These are phyloP conservation scores for Suillus americanus DNA, from an alignment of 768 basidiomycete species.

Conservation along the genomic window DNA sequence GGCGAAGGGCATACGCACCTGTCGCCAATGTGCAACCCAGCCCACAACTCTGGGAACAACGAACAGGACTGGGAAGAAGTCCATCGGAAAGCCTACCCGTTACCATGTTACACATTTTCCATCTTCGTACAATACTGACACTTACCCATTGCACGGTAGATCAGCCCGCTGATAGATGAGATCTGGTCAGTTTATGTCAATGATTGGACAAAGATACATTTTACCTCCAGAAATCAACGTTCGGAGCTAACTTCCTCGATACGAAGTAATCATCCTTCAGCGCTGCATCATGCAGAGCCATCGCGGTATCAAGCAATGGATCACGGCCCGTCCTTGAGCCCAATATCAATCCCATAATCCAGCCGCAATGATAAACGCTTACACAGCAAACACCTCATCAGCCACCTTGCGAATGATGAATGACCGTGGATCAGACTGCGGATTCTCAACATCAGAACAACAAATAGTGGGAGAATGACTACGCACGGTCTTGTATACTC, in stretches of 20 bases:
- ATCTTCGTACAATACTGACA: constrained; percentile 3
- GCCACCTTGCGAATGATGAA: constrained; percentile 90
- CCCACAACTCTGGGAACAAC: constrained; percentile 91
- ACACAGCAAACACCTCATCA: constrained; percentile 90
- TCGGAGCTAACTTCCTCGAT: constrained; percentile 78
- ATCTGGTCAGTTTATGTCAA: background rate
- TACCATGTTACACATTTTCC: constrained; percentile 5
- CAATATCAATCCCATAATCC: background rate
- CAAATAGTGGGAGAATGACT: background rate
- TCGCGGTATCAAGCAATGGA: constrained; percentile 83
- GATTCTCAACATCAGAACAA: background rate
- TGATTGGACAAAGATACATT: constrained; percentile 1
- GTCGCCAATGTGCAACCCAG: constrained; percentile 92
- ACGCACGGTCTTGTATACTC: constrained; percentile 74
- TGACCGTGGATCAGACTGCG: constrained; percentile 84
- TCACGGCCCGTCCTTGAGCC: constrained; percentile 74
- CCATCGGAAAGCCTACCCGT: constrained; percentile 79
- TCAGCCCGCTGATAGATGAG: constrained; percentile 59
- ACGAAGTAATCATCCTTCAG: constrained; percentile 91
- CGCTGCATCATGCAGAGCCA: constrained; percentile 84
- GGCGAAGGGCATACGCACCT: constrained; percentile 43
- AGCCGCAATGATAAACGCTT: constrained; percentile 23
- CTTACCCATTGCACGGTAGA: constrained; percentile 90
- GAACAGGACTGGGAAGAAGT: constrained; percentile 93
- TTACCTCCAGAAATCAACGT: constrained; percentile 85